Evolutionary conservation across 768 basidiomycete genomes (phyloP).

Genomic region (Podaxis rugospora): DNA sequence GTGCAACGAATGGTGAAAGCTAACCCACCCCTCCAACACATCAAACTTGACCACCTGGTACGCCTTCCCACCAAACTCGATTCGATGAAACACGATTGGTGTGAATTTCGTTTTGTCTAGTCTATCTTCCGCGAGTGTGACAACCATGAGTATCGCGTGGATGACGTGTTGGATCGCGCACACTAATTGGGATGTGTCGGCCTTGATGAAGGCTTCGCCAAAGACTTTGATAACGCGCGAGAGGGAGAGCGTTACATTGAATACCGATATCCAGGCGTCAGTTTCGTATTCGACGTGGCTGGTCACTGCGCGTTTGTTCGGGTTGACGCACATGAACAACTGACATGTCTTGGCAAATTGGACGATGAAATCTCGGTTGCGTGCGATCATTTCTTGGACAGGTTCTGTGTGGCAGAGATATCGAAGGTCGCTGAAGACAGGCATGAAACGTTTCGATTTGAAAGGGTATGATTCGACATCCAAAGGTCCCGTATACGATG

Average conservation of each 20-base stretch:
- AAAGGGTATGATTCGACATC: slow-evolving; percentile 87
- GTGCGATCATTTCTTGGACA: slow-evolving; percentile 76
- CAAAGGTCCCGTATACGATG: slow-evolving; percentile 27
- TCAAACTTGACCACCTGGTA: slow-evolving; percentile 75
- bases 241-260: slow-evolving; percentile 68
- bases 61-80: slow-evolving; percentile 54
- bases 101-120: slow-evolving; percentile 64
- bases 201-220: slow-evolving; percentile 60
- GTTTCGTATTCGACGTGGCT: slow-evolving; percentile 95
- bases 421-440: slow-evolving; percentile 87
- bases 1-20: slow-evolving; percentile 89
- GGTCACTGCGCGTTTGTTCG: slow-evolving; percentile 79
- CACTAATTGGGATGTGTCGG: background rate
- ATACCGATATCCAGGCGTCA: slow-evolving; percentile 95
- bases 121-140: slow-evolving; percentile 61
- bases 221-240: slow-evolving; percentile 87
- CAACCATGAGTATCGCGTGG: slow-evolving; percentile 67
- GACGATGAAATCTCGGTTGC: slow-evolving; percentile 58
- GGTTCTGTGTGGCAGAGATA: slow-evolving; percentile 79
- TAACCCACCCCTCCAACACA: slow-evolving; percentile 77
- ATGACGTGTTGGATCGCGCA: slow-evolving; percentile 23
- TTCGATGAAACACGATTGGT: slow-evolving; percentile 58
- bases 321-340: slow-evolving; percentile 91
- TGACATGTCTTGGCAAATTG: slow-evolving; percentile 77
- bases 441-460: slow-evolving; percentile 95